Conservation (phyloP, 176 grass and related monocot species). For the Panicum miliaceum region DNA sequence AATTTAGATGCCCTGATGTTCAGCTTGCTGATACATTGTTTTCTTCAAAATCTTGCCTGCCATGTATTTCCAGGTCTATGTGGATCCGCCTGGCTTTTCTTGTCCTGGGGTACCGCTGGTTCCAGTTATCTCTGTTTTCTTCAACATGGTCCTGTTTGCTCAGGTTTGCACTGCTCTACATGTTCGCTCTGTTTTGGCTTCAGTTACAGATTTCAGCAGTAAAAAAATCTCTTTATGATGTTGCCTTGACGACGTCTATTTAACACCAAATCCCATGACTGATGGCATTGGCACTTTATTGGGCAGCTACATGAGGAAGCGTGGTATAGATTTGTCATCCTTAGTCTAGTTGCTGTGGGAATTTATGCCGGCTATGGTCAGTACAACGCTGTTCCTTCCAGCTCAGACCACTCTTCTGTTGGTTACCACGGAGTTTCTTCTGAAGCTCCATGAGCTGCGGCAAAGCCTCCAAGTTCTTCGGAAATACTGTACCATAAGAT, state of each 20-base stretch:
- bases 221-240: neutral
- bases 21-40: neutral
- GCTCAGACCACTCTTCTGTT: constrained; percentile 53
- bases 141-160: constrained; percentile 94
- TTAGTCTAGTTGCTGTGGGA: constrained; percentile 65
- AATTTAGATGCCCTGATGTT: neutral
- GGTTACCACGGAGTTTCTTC: constrained; percentile 69
- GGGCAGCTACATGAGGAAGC: constrained; percentile 96
- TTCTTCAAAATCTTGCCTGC: constrained; percentile 5
- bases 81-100: constrained; percentile 79
- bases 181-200: neutral
- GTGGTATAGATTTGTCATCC: constrained; percentile 90
- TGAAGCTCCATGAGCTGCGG: constrained; percentile 50
- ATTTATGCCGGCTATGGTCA: constrained; percentile 88
- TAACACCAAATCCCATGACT: constrained; percentile 19
- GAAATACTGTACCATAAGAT: neutral
- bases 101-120: constrained; percentile 84
- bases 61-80: constrained; percentile 64
- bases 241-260: neutral
- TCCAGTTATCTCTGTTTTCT: constrained; percentile 84
- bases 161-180: constrained; percentile 52
- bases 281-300: constrained; percentile 10
- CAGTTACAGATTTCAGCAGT: neutral
- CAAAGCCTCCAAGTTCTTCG: neutral
- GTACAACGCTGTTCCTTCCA: constrained; percentile 55